phyloP scores from a whole-genome alignment of 1,139 yeast species.

The Lodderomyces oxycetoniae region DNA sequence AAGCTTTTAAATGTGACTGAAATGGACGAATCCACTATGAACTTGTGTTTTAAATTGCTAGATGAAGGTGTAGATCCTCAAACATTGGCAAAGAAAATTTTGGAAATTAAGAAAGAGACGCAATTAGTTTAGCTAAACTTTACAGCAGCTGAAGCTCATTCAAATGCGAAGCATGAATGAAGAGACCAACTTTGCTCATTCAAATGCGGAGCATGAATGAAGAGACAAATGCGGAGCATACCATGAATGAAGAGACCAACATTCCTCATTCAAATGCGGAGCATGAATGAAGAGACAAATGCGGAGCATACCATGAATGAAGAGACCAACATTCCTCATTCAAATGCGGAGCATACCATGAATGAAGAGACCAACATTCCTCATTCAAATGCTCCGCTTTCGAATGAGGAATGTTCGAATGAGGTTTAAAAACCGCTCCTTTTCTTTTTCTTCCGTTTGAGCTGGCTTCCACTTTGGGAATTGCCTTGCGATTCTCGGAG shows the following conservation, averaged over 20 bases:
- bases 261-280: too few relatives aligned
- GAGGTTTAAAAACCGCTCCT: conserved; percentile 4
- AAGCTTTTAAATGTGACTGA: conserved; percentile 21
- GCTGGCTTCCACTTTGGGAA: conserved; percentile 1
- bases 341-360: too few relatives aligned
- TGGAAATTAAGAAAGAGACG: conserved; percentile 25
- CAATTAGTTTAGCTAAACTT: too few relatives aligned
- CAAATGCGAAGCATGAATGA: neutral
- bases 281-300: neutral
- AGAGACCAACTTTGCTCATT: neutral
- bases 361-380: too few relatives aligned
- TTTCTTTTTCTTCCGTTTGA: conserved; percentile 5
- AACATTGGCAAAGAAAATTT: conserved; percentile 24
- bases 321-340: neutral
- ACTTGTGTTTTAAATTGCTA: conserved; percentile 32
- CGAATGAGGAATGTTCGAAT: too few relatives aligned
- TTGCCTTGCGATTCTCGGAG: conserved; percentile 5
- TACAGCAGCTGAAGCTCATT: too few relatives aligned
- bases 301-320: neutral
- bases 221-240: too few relatives aligned
- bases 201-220: neutral
- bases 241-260: neutral
- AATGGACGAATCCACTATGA: conserved; percentile 29
- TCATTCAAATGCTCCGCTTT: too few relatives aligned
- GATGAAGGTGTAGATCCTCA: conserved; percentile 39